phyloP scores from a whole-genome alignment of 306 rosid species.

The Prinsepia uniflora region DNA sequence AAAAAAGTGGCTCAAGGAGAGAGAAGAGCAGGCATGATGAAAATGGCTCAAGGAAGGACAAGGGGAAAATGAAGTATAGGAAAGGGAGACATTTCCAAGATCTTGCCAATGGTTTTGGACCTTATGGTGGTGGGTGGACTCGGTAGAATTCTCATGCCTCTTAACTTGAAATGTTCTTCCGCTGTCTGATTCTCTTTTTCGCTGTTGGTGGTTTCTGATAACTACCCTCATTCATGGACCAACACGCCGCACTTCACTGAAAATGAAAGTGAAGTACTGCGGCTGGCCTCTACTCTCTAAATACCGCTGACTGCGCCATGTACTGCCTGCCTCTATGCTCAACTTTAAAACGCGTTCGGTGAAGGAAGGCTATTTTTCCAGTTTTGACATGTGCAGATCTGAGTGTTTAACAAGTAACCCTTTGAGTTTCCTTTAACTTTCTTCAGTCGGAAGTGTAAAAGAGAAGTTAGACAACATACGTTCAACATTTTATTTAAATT shows the following conservation, averaged over 20 bases:
- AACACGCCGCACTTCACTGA: not conserved
- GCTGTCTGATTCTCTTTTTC: not conserved
- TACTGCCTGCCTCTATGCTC: not conserved
- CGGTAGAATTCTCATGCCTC: slow-evolving; percentile 13
- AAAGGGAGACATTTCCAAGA: slow-evolving; percentile 26
- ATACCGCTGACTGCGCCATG: not conserved
- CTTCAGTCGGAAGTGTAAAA: not conserved
- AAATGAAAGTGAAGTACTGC: not conserved
- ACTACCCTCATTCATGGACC: not conserved
- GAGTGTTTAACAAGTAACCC: not conserved
- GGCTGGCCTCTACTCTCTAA: not conserved
- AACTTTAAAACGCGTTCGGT: not conserved
- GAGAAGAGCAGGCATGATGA: slow-evolving; percentile 27
- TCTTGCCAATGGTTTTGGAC: slow-evolving; percentile 25
- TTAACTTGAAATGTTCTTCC: not conserved
- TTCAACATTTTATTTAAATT: not conserved
- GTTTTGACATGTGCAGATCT: slow-evolving; percentile 1
- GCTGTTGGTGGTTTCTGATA: not conserved
- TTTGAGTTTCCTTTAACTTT: not conserved
- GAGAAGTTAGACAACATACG: not conserved
- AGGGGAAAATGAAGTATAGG: slow-evolving; percentile 31
- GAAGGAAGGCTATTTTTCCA: not conserved
- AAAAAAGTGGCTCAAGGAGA: slow-evolving; percentile 24
- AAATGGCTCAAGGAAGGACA: slow-evolving; percentile 41
- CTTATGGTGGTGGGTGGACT: slow-evolving; percentile 25